Evolutionary conservation across 306 rosid species (phyloP).

Genomic region (Rosa rugosa): DNA sequence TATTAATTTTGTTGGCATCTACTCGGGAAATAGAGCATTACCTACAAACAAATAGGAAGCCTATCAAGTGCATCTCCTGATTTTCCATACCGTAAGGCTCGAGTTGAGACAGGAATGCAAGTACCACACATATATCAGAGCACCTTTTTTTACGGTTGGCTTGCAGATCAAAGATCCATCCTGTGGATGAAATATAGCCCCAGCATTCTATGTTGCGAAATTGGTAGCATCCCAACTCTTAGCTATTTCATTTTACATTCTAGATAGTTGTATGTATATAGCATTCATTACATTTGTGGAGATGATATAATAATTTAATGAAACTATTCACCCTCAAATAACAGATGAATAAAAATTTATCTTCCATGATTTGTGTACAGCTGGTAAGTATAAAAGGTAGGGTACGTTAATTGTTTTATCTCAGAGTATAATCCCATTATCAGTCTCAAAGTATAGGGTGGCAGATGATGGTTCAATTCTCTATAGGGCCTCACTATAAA

Average conservation of each 20-base stretch:
- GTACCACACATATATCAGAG: constrained; percentile 3
- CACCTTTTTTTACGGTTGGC: constrained; percentile 12
- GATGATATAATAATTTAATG: not conserved
- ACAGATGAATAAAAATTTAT: not conserved
- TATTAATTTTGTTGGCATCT: constrained; percentile 64
- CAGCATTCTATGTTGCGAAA: constrained; percentile 11
- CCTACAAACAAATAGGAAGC: constrained; percentile 21
- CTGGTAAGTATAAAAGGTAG: not conserved
- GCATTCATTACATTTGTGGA: not conserved
- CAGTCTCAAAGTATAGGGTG: not conserved
- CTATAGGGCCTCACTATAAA: not conserved
- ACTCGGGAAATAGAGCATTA: constrained; percentile 69
- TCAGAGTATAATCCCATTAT: not conserved
- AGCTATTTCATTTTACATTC: not conserved
- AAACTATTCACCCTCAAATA: not conserved
- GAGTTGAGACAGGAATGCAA: constrained; percentile 30
- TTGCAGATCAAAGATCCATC: constrained; percentile 6
- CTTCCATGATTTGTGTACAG: not conserved
- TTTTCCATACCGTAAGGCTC: constrained; percentile 8
- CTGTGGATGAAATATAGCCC: constrained; percentile 20
- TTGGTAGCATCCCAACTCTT: not conserved
- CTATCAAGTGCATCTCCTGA: constrained; percentile 29
- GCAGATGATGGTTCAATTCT: not conserved
- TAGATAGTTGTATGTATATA: not conserved
- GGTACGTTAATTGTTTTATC: constrained; percentile 2